phyloP scores from a whole-genome alignment of 306 rosid genomes.

The Rubus parviflorus region DNA sequence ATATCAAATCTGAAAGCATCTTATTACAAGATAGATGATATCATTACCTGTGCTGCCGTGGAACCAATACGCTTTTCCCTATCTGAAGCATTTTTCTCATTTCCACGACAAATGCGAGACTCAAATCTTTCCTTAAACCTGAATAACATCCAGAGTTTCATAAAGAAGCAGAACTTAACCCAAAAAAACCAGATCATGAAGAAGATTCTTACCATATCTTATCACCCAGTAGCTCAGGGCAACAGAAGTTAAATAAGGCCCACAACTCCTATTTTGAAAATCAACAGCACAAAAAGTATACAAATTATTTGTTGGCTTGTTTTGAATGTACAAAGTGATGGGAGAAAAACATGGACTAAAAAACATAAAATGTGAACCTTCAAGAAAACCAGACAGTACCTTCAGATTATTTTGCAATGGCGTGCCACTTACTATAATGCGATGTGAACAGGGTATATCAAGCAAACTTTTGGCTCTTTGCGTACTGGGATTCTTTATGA shows the following conservation, averaged over 20 bases:
- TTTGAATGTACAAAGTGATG: background rate
- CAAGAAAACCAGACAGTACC: slow-evolving; percentile 41
- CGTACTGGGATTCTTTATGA: slow-evolving; percentile 91
- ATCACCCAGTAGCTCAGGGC: slow-evolving; percentile 89
- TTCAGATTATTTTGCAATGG: slow-evolving; percentile 91
- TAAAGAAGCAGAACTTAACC: slow-evolving; percentile 25
- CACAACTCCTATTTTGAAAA: slow-evolving; percentile 66
- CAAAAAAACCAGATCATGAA: slow-evolving; percentile 17
- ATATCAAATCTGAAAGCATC: background rate
- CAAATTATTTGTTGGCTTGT: slow-evolving; percentile 18
- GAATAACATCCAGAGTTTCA: slow-evolving; percentile 31
- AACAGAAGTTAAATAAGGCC: slow-evolving; percentile 91
- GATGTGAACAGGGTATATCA: slow-evolving; percentile 77
- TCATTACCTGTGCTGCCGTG: slow-evolving; percentile 69
- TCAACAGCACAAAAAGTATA: slow-evolving; percentile 8
- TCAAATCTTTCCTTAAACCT: slow-evolving; percentile 84
- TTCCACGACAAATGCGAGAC: slow-evolving; percentile 77
- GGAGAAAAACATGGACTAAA: background rate
- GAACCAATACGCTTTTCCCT: slow-evolving; percentile 73
- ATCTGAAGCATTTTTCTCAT: slow-evolving; percentile 76
- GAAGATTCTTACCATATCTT: slow-evolving; percentile 58
- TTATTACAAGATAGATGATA: background rate
- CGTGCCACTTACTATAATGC: slow-evolving; percentile 86
- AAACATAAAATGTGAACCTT: background rate
- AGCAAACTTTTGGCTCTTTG: slow-evolving; percentile 97